Conservation (phyloP, 768 basidiomycete genomes). For the Suillus spraguei region DNA sequence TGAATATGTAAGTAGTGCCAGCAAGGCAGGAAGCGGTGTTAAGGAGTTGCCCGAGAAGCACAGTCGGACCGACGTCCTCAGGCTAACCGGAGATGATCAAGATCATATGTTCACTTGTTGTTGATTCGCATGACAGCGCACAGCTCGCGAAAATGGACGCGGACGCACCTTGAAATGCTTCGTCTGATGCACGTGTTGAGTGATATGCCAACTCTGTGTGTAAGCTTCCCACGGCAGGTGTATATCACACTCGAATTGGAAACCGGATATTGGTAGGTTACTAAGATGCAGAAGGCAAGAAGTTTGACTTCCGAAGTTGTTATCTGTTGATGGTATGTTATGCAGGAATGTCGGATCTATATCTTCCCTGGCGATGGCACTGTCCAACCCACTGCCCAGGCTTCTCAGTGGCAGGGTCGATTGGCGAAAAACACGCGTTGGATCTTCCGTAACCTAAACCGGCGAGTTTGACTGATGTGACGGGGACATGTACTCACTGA, state of each 20-base stretch:
- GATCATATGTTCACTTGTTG: not conserved
- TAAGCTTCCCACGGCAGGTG: not conserved
- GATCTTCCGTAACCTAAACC: not conserved
- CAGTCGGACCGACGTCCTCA: conserved; percentile 3
- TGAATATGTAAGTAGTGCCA: not conserved
- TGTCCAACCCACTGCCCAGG: conserved; percentile 21
- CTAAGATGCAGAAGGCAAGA: not conserved
- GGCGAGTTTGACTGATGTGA: not conserved
- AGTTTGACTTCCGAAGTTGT: not conserved
- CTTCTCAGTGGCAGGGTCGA: conserved; percentile 22
- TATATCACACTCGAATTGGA: not conserved
- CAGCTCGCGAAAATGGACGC: not conserved
- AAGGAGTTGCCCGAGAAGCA: not conserved
- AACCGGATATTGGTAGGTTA: not conserved
- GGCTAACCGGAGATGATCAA: not conserved
- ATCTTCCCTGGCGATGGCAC: not conserved
- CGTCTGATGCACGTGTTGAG: conserved; percentile 3
- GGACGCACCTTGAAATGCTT: not conserved
- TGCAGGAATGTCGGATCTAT: conserved; percentile 1
- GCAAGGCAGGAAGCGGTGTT: not conserved
- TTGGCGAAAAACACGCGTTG: conserved; percentile 2
- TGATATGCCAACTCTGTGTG: not conserved
- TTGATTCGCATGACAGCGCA: not conserved
- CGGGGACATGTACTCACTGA: not conserved
- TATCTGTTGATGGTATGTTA: not conserved